Conservation (phyloP, 2,329 filamentous ascomycete genomes). For the Ilyonectria mors-panacis region DNA sequence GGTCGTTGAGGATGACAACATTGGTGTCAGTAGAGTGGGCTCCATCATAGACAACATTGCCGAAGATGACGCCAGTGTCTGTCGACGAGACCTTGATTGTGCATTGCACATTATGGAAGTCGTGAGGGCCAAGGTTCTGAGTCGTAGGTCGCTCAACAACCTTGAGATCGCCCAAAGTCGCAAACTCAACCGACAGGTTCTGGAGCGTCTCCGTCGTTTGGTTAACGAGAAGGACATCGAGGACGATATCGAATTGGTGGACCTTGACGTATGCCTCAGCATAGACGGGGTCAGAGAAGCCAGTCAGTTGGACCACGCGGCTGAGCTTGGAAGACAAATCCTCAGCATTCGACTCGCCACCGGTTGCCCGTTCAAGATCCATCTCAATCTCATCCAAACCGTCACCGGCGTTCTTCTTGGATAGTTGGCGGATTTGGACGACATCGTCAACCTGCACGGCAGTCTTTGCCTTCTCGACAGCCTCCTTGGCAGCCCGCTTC, state of each 20-base stretch:
- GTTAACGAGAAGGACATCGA: slow-evolving; percentile 97
- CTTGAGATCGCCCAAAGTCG: slow-evolving; percentile 97
- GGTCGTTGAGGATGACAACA: slow-evolving; percentile 97
- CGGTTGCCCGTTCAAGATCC: slow-evolving; percentile 94
- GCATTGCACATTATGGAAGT: slow-evolving; percentile 98
- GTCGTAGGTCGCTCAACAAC: slow-evolving; percentile 97
- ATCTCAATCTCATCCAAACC: slow-evolving; percentile 88
- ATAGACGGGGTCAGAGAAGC: slow-evolving; percentile 98
- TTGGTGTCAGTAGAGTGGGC: slow-evolving; percentile 93
- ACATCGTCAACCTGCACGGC: slow-evolving; percentile 97
- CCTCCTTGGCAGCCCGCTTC: slow-evolving; percentile 96
- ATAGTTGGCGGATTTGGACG: slow-evolving; percentile 90
- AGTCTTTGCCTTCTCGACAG: slow-evolving; percentile 91
- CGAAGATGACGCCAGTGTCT: slow-evolving; percentile 98
- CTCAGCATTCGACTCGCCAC: slow-evolving; percentile 86
- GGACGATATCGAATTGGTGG: slow-evolving; percentile 97
- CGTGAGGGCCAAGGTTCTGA: slow-evolving; percentile 93
- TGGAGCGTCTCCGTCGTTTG: slow-evolving; percentile 97
- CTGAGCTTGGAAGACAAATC: slow-evolving; percentile 95
- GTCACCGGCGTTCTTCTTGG: slow-evolving; percentile 89
- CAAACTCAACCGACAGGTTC: slow-evolving; percentile 97
- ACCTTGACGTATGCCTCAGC: slow-evolving; percentile 99
- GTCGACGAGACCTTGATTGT: slow-evolving; percentile 99
- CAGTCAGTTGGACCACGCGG: slow-evolving; percentile 95
- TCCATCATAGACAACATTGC: slow-evolving; percentile 98